These are phyloP conservation scores for Brasilioporus rufonigricans DNA, from an alignment of 768 basidiomycete genomes.

Conservation along the genomic window DNA sequence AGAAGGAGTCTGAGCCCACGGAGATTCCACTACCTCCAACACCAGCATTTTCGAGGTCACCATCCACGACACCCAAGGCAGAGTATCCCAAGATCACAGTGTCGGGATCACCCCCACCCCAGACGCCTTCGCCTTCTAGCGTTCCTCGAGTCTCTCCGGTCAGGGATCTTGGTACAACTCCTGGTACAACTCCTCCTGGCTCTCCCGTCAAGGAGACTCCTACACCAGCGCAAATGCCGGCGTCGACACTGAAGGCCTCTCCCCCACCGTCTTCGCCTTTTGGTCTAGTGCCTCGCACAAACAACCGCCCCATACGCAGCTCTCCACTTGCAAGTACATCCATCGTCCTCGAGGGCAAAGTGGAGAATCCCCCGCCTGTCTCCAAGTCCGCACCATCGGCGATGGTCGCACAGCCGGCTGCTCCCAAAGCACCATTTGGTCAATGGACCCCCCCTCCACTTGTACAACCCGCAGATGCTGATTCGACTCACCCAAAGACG, in stretches of 20 bases:
- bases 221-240: constrained; percentile 11
- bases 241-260: constrained; percentile 15
- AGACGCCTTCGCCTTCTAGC: constrained; percentile 21
- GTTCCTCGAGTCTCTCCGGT: constrained; percentile 29
- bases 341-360: constrained; percentile 43
- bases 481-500: constrained; percentile 42
- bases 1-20: constrained; percentile 23
- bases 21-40: constrained; percentile 23
- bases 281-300: constrained; percentile 49
- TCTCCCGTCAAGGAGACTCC: constrained; percentile 51
- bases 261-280: constrained; percentile 36
- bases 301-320: constrained; percentile 60
- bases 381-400: constrained; percentile 21
- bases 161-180: constrained; percentile 54
- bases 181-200: constrained; percentile 65
- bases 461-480: constrained; percentile 18
- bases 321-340: constrained; percentile 67
- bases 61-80: constrained; percentile 58
- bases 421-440: constrained; percentile 40
- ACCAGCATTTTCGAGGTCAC: constrained; percentile 46
- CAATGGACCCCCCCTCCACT: constrained; percentile 27
- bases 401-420: constrained; percentile 34
- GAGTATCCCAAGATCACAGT: constrained; percentile 44
- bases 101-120: constrained; percentile 31
- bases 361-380: constrained; percentile 9